phyloP scores from a whole-genome alignment of 805 yeast genomes.

The Metschnikowia bowlesiae region DNA sequence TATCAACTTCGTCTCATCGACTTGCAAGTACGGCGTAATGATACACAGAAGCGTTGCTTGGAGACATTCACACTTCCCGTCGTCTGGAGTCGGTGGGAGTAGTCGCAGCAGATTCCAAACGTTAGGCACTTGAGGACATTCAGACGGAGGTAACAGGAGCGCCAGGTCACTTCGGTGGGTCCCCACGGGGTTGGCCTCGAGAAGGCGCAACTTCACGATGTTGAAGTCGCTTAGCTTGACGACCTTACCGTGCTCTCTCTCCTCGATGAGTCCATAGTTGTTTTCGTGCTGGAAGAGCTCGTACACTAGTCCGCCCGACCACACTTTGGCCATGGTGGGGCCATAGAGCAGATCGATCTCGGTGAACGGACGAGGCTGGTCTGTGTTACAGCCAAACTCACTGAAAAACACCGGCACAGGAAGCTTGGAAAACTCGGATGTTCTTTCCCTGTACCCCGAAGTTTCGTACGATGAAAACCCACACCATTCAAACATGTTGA shows the following conservation, averaged over 20 bases:
- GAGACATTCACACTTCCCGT: constrained; percentile 42
- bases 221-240: constrained; percentile 30
- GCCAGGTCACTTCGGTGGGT: neutral
- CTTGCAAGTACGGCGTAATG: constrained; percentile 21
- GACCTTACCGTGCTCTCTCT: constrained; percentile 23
- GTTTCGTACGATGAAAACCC: constrained; percentile 35
- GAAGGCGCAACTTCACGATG: constrained; percentile 22
- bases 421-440: constrained; percentile 24
- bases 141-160: neutral
- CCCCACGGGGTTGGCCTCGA: constrained; percentile 20
- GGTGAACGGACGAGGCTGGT: constrained; percentile 36
- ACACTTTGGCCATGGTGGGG: constrained; percentile 29
- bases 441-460: constrained; percentile 35
- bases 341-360: constrained; percentile 36
- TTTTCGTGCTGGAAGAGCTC: constrained; percentile 35
- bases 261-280: constrained; percentile 34
- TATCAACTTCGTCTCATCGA: constrained; percentile 21
- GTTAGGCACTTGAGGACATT: constrained; percentile 8
- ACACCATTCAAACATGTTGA: constrained; percentile 42
- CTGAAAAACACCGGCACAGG: constrained; percentile 38
- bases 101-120: constrained; percentile 11
- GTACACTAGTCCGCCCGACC: constrained; percentile 39
- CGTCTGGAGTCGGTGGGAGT: constrained; percentile 41
- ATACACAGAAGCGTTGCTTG: constrained; percentile 38
- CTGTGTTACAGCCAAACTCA: constrained; percentile 36